Percentiles rank a stretch among this genome's conserved stretches.
These are phyloP conservation scores for Stygiomarasmius scandens DNA, from an alignment of 1,284 basidiomycete genomes.

Conservation along the genomic window DNA sequence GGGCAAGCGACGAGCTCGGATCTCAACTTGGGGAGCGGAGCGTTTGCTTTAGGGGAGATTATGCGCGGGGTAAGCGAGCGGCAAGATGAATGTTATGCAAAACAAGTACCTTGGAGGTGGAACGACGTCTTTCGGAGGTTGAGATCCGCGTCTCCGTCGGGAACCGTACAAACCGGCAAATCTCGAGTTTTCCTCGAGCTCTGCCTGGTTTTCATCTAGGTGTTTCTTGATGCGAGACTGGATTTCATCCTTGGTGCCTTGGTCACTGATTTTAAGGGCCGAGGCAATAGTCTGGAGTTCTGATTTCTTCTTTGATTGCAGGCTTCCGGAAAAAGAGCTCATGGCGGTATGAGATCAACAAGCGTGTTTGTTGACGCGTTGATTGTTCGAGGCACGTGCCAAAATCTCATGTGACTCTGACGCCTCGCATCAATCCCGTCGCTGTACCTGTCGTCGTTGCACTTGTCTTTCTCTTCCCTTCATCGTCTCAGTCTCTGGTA, in stretches of 20 bases:
- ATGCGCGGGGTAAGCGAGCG: constrained; percentile 17
- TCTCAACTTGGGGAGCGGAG: constrained; percentile 22
- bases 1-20: constrained; percentile 31
- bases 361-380: background rate
- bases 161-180: constrained; percentile 58
- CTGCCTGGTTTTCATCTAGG: constrained; percentile 51
- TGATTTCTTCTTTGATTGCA: constrained; percentile 61
- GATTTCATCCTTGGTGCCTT: constrained; percentile 64
- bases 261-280: constrained; percentile 50
- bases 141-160: constrained; percentile 44
- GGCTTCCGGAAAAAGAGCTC: constrained; percentile 44
- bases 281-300: constrained; percentile 61
- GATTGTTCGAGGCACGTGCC: background rate
- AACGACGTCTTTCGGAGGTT: constrained; percentile 28
- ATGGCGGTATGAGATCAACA: constrained; percentile 1
- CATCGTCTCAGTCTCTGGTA: constrained; percentile 33
- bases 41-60: constrained; percentile 25
- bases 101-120: constrained; percentile 13
- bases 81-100: background rate
- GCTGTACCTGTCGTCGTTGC: constrained; percentile 6
- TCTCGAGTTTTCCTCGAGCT: constrained; percentile 53
- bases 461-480: constrained; percentile 24
- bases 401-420: too few species aligned
- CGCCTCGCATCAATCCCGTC: constrained; percentile 12
- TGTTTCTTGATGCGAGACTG: constrained; percentile 59